Conservation (phyloP, 805 yeast genomes). For the Nakazawaea laoshanensis region DNA sequence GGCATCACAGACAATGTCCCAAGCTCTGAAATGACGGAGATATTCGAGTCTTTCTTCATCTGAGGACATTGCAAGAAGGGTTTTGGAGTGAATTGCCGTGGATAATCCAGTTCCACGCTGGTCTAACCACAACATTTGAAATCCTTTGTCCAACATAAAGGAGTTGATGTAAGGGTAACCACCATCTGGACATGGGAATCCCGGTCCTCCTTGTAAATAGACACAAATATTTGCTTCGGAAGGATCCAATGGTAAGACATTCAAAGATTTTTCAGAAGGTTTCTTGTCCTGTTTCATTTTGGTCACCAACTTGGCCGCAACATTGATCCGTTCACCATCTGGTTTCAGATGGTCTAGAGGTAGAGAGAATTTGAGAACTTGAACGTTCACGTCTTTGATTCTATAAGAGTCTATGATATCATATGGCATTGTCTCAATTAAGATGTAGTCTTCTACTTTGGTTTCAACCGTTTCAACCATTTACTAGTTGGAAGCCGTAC, state of each 20-base stretch:
- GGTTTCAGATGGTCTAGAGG: slow-evolving; percentile 18
- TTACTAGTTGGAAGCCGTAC: too few species aligned
- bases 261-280: slow-evolving; percentile 4
- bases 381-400: slow-evolving; percentile 13
- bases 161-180: slow-evolving; percentile 25
- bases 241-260: slow-evolving; percentile 10
- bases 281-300: slow-evolving; percentile 1
- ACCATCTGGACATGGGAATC: slow-evolving; percentile 35
- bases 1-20: slow-evolving; percentile 41
- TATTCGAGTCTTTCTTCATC: slow-evolving; percentile 27
- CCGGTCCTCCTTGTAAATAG: slow-evolving; percentile 50
- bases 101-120: slow-evolving; percentile 59
- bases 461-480: too few species aligned
- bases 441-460: too few species aligned
- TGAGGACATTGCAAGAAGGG: slow-evolving; percentile 14
- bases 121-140: slow-evolving; percentile 38
- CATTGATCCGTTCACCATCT: slow-evolving; percentile 11
- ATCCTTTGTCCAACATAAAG: slow-evolving; percentile 30
- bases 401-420: slow-evolving; percentile 11
- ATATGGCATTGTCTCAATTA: slow-evolving; percentile 2
- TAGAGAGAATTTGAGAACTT: slow-evolving; percentile 15
- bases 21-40: slow-evolving; percentile 41
- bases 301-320: slow-evolving; percentile 16
- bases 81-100: slow-evolving; percentile 31
- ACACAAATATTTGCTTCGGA: slow-evolving; percentile 25